Evolutionary conservation across 1,284 basidiomycete genomes (phyloP).

Genomic region (Apiotrichum veenhuisii): DNA sequence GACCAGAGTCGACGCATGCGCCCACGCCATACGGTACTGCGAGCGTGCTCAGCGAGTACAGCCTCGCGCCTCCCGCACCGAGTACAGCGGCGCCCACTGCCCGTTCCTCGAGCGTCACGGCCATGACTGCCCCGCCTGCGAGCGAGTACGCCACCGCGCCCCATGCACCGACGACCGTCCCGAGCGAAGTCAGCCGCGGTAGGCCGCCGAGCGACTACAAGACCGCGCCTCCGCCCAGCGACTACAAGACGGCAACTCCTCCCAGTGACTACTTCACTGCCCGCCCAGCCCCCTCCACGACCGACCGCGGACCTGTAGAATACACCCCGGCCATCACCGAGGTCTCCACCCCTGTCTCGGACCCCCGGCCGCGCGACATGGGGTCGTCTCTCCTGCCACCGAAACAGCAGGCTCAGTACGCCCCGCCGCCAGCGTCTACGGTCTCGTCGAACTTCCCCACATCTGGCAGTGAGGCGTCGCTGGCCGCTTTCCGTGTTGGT

Average conservation of each 20-base stretch:
- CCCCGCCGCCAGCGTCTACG: no score
- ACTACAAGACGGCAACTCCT: not conserved
- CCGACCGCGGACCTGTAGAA: no score
- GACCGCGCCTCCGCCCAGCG: not conserved
- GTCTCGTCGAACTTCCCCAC: not conserved
- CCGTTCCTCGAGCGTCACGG: not conserved
- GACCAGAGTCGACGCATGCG: not conserved
- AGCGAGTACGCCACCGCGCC: not conserved
- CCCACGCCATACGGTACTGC: not conserved
- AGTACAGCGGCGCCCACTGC: not conserved
- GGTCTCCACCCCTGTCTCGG: no score
- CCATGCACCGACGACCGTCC: not conserved
- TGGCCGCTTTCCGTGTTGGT: not conserved
- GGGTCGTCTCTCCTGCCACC: no score
- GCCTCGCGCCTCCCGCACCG: no score
- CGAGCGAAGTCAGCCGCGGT: not conserved
- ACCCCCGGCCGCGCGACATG: no score
- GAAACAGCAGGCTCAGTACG: no score
- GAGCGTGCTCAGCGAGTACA: not conserved
- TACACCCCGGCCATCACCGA: no score
- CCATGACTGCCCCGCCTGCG: not conserved
- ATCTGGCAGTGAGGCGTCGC: not conserved
- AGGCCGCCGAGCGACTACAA: not conserved
- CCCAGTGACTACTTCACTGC: not conserved
- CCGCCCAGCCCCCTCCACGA: no score